Evolutionary conservation across 495 filamentous ascomycete genomes (phyloP).

Genomic region (Sordaria brevicollis): DNA sequence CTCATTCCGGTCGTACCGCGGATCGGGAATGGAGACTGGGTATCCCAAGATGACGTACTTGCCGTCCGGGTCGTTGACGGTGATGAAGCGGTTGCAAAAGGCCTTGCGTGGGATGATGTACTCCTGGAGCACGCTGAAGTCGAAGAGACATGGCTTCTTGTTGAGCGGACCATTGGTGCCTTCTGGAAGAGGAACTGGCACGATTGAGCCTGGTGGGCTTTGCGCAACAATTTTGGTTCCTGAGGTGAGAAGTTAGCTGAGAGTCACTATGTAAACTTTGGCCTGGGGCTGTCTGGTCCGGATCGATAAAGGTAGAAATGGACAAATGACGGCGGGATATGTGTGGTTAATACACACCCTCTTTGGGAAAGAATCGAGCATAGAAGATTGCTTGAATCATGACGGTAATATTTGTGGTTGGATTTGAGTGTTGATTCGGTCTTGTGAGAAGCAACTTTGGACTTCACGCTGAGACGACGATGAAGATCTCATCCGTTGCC

Average conservation of each 20-base stretch:
- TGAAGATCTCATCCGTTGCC: background rate
- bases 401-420: background rate
- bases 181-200: slow-evolving; percentile 33
- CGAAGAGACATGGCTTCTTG: slow-evolving; percentile 54
- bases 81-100: slow-evolving; percentile 80
- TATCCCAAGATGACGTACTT: slow-evolving; percentile 77
- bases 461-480: background rate
- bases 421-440: background rate
- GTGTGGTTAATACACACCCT: slow-evolving; percentile 46
- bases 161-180: slow-evolving; percentile 37
- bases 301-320: background rate
- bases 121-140: slow-evolving; percentile 71
- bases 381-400: slow-evolving; percentile 97
- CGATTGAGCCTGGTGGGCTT: slow-evolving; percentile 64
- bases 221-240: slow-evolving; percentile 74
- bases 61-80: slow-evolving; percentile 57
- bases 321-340: background rate
- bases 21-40: slow-evolving; percentile 73
- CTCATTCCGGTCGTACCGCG: slow-evolving; percentile 77
- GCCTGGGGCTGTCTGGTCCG: background rate
- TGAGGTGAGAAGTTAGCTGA: slow-evolving; percentile 21
- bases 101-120: slow-evolving; percentile 90
- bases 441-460: background rate
- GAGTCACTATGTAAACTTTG: background rate
- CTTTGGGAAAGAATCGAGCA: slow-evolving; percentile 78